A percentile compares a stretch with the other conserved stretches of the same genome.
These are phyloP conservation scores for Endocarpon pusillum DNA, from an alignment of 495 filamentous ascomycete genomes.

Conservation along the genomic window DNA sequence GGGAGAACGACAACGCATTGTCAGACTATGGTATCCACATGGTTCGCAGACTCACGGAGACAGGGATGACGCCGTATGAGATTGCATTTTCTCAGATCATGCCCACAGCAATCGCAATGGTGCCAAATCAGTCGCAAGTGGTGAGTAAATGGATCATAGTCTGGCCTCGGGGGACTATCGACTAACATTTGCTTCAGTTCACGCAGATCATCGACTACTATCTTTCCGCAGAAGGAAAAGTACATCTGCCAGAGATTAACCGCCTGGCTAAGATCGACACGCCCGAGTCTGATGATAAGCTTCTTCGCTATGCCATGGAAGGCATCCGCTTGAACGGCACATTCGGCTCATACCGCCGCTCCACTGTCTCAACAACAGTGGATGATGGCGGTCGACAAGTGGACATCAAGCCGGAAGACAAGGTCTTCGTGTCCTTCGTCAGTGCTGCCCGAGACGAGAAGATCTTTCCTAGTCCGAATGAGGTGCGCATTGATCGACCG, in stretches of 20 bases:
- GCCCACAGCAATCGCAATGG: slow-evolving; percentile 40
- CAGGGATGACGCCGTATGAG: slow-evolving; percentile 44
- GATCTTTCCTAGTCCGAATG: slow-evolving; percentile 50
- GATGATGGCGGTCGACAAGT: slow-evolving; percentile 34
- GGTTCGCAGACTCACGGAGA: slow-evolving; percentile 50
- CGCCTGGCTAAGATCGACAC: slow-evolving; percentile 21
- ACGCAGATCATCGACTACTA: slow-evolving; percentile 71
- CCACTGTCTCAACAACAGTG: slow-evolving; percentile 25
- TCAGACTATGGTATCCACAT: slow-evolving; percentile 51
- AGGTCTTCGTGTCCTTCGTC: slow-evolving; percentile 34
- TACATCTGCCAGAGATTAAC: slow-evolving; percentile 41
- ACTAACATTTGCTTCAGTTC: slow-evolving; percentile 42
- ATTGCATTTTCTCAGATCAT: slow-evolving; percentile 53
- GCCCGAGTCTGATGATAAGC: slow-evolving; percentile 5
- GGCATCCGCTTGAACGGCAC: slow-evolving; percentile 26
- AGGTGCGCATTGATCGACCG: slow-evolving; percentile 49
- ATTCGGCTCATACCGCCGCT: slow-evolving; percentile 38
- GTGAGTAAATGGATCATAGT: slow-evolving; percentile 2
- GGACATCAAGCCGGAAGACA: slow-evolving; percentile 31
- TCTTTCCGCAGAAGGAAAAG: slow-evolving; percentile 35
- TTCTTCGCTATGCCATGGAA: slow-evolving; percentile 2
- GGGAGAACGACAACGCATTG: slow-evolving; percentile 28
- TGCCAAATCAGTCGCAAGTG: slow-evolving; percentile 53
- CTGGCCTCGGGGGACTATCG: too few relatives aligned
- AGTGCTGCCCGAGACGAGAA: slow-evolving; percentile 39